Base-by-base conservation (phyloP, 1,139 yeast genomes). In the Starmera stellimalicola region DNA sequence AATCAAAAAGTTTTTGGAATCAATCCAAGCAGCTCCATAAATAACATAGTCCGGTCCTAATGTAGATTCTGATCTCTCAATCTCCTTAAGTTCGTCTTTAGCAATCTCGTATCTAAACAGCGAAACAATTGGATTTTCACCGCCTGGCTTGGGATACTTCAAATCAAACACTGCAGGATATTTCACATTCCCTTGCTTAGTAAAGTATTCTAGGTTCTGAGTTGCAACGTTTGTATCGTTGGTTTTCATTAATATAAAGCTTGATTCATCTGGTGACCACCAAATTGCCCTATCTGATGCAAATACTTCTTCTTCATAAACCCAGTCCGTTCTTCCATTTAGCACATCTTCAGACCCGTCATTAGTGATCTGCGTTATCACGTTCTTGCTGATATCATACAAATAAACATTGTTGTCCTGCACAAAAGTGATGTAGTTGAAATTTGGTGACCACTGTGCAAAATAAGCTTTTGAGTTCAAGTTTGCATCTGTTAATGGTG, bases 241-340 rank as follows among this genome's bases (percentile, higher is more conserved):
- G 14, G 83, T 65, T 27, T 70, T 65, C 29, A 83, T 65, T 51
- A 65, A 91, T 0, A 87, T 70, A 32, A 91, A 50, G 39, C 65
- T 62, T 6, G 71, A 55, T 41, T 82, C 87, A 45, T 79, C 74
- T 1, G 82, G 80, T 11, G 91, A 68, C 95, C 96, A 91, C 94
- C 95, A 91, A 16, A 85, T 55, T 3, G 93, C 74, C 29, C 61
- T 61, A 43, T 80, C 84, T 6, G 65, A 61, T 0, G 70, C 66
- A 5, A 79, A 55, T 1, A 91, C 87, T 50, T 93, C 98, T 49
- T 93, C 98, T 54, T 91, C 98, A 51, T 91, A 91, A 1, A 91
- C 84, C 98, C 98, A 91, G 50, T 91, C 98, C 0, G 96, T 81
- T 41, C 75, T 79, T 1, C 95, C 99, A 51, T 91, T 85, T 47